These are phyloP conservation scores for Neurospora discreta DNA, from an alignment of 495 filamentous ascomycete genomes.

Conservation along the genomic window DNA sequence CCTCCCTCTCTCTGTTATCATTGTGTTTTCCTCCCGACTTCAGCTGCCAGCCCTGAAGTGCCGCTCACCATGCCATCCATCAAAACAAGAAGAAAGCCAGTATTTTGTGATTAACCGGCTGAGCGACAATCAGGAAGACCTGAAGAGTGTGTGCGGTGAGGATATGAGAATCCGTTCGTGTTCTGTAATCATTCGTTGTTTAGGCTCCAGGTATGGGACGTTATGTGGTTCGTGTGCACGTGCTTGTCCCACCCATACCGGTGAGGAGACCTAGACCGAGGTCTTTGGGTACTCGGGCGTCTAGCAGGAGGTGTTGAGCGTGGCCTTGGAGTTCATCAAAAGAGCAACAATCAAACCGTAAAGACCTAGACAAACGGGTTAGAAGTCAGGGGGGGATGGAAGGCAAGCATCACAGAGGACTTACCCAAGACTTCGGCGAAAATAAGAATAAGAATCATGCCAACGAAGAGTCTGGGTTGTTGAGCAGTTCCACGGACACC, in stretches of 20 bases:
- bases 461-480: conserved; percentile 94
- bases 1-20: neutral
- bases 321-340: conserved; percentile 90
- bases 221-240: neutral
- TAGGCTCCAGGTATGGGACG: neutral
- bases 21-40: neutral
- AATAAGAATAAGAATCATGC: conserved; percentile 99
- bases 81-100: neutral
- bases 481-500: conserved; percentile 98
- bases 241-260: neutral
- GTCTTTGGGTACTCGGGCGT: neutral
- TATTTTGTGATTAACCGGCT: neutral
- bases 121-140: neutral
- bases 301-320: conserved; percentile 38
- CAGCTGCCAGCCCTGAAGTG: neutral
- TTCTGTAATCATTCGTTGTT: neutral
- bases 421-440: conserved; percentile 98
- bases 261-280: neutral
- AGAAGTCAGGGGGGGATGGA: conserved; percentile 3
- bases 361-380: conserved; percentile 48
- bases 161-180: neutral
- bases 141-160: neutral
- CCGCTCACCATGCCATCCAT: neutral
- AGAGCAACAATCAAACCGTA: conserved; percentile 98
- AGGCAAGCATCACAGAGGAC: conserved; percentile 15